Evolutionary conservation across 2,329 filamentous ascomycete genomes (phyloP).

Genomic region (Paraphaeosphaeria minitans): DNA sequence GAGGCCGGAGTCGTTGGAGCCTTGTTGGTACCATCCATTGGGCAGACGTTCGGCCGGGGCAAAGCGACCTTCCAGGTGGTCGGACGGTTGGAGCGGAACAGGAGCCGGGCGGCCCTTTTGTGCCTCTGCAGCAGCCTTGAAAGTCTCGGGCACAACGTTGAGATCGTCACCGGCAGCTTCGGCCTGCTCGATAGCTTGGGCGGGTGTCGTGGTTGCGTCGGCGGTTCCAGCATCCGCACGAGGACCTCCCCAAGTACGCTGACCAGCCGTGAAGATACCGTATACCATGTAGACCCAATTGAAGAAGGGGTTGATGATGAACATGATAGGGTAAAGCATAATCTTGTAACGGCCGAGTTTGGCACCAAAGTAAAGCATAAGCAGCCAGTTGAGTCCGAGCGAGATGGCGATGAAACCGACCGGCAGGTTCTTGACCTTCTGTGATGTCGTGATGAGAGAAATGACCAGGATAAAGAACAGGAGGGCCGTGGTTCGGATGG

Average conservation of each 20-base stretch:
- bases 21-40: constrained; percentile 71
- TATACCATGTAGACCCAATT: constrained; percentile 99
- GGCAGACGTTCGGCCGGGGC: constrained; percentile 70
- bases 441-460: constrained; percentile 82
- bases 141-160: constrained; percentile 87
- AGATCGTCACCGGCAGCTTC: constrained; percentile 82
- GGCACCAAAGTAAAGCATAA: constrained; percentile 95
- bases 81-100: constrained; percentile 73
- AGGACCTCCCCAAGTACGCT: constrained; percentile 94
- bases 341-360: constrained; percentile 90
- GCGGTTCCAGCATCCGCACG: constrained; percentile 86
- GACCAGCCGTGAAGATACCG: constrained; percentile 91
- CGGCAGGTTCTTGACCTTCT: constrained; percentile 77
- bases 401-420: constrained; percentile 94
- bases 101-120: constrained; percentile 54
- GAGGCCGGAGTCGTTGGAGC: constrained; percentile 66
- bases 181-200: constrained; percentile 83
- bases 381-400: constrained; percentile 86
- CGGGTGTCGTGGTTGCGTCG: constrained; percentile 74
- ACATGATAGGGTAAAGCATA: constrained; percentile 95
- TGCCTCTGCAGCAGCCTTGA: constrained; percentile 63
- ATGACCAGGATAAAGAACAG: constrained; percentile 94
- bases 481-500: constrained; percentile 89
- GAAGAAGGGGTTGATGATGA: constrained; percentile 92
- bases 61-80: constrained; percentile 78